Evolutionary conservation across 805 yeast genomes (phyloP), one percentile per base, ranked within the genome.

Genomic region (Brettanomyces custersianus): DNA sequence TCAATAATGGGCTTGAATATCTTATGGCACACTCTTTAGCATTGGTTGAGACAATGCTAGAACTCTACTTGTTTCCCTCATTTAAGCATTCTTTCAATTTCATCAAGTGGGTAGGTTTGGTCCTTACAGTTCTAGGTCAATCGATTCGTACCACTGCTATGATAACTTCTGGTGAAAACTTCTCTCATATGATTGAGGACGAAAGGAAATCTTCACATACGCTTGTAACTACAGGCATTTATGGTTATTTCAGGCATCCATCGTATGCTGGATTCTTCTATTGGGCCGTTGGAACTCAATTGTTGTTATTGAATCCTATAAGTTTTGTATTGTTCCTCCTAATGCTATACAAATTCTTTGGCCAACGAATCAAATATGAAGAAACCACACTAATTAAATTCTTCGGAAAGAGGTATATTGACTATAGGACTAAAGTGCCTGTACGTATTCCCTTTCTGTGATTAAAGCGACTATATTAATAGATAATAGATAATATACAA

Each of bases 221-320:
- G 8, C 63, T 92, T 29, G 79, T 92, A 10, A 84, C 85, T 0
- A 45, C 57, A 9, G 97, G 96, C 0, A 61, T 90, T 3, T 92
- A 90, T 55, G 39, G 65, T 2, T 43, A 58, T 19, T 59, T 73
- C 12, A 67, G 98, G 41, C 98, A 92, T 55, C 98, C 98, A 5
- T 79, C 94, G 33, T 92, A 92, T 57, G 70, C 77, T 28, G 98
- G 96, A 0, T 92, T 82, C 55, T 88, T 77, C 51, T 77, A 86
- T 74, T 92, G 97, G 96, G 90, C 94, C 11, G 45, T 88, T 4
- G 96, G 96, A 0, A 67, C 86, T 1, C 95, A 90, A 53, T 18
- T 92, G 31, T 44, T 80, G 40, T 57, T 90, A 39, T 58, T 74
- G 31, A 92, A 87, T 57, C 76, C 82, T 5, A 31, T 85, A 0